Base-by-base conservation (phyloP, 257 asterid species). In the Voacanga thouarsii region DNA sequence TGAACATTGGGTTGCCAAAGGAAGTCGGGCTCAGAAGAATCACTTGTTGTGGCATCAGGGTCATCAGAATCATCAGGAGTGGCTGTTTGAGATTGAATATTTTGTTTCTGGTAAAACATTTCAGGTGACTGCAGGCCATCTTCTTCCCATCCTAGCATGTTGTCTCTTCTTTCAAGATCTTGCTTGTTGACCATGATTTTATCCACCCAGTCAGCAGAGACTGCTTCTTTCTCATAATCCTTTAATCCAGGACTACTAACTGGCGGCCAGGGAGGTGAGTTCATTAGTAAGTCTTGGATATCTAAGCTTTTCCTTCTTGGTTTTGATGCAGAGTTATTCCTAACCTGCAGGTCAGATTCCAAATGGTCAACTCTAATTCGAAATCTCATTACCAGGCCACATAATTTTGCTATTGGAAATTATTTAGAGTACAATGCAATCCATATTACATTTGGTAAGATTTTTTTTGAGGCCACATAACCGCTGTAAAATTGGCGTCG, bases 21-120 rank as follows among this genome's bases (percentile, higher is more conserved):
- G 80, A 83, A 85, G 43, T 94, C 97, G 3, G 80, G 74, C 84
- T 94, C 97, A 16, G 96, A 91, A 68, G 96, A 85, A 77, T 91
- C 94, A 56, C 96, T 90, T n/a, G 91, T 90, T 56, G 86, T 90
- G 56, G 83, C 86, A 75, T 90, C 96, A 68, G 81, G 68, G 56
- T 87, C 90, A 68, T 90, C 92, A 5, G 84, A 79, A 72, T 88
- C 92, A 81, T 84, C 90, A 1, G 59, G 37, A 16, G 71, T 67
- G 65, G 57, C 81, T 43, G 64, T 63, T 67, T 75, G 83, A 64
- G 75, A 68, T 66, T 64, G 75, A 61, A 60, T 50, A 51, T 75
- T 82, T 60, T 73, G 76, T 57, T 82, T 86, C 80, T 77, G 82
- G 66, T 77, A 78, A 71, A 78, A 78, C 74, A 76, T 79, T 78